A percentile compares a stretch with the other conserved stretches of the same genome.
phyloP scores from a whole-genome alignment of 2,329 filamentous ascomycete species.

The Bipolaris zeicola region DNA sequence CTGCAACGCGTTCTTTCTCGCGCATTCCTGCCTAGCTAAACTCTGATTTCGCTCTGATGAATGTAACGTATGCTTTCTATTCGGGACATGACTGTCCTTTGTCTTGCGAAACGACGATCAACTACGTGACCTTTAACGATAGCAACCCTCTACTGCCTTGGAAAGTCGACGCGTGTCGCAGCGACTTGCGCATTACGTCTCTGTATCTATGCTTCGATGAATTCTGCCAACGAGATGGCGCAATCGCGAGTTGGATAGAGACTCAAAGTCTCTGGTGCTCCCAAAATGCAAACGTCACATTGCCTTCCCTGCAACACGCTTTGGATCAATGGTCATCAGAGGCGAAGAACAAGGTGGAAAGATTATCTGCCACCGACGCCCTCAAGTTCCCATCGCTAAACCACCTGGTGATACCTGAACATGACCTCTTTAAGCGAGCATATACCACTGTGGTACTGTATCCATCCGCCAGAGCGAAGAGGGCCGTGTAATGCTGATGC shows the following conservation, averaged over 20 bases:
- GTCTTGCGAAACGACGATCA: conserved; percentile 37
- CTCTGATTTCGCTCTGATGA: not conserved
- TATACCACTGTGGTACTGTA: conserved; percentile 38
- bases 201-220: conserved; percentile 39
- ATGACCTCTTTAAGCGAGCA: conserved; percentile 30
- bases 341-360: conserved; percentile 19
- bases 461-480: not conserved
- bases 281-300: conserved; percentile 24
- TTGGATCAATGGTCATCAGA: conserved; percentile 31
- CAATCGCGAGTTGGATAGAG: conserved; percentile 24
- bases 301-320: conserved; percentile 35
- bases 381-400: conserved; percentile 20
- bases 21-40: conserved; percentile 18
- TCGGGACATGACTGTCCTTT: conserved; percentile 36
- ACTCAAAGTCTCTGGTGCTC: conserved; percentile 30
- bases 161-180: conserved; percentile 36
- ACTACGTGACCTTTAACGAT: conserved; percentile 43
- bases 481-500: conserved; percentile 1
- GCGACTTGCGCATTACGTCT: conserved; percentile 30
- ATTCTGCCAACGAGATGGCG: conserved; percentile 28
- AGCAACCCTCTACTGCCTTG: conserved; percentile 32
- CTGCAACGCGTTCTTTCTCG: conserved; percentile 24
- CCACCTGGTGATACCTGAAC: conserved; percentile 31
- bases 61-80: conserved; percentile 21
- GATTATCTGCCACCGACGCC: conserved; percentile 29